Conservation (phyloP, 2,329 filamentous ascomycete genomes). For the Colletotrichum spinosum region DNA sequence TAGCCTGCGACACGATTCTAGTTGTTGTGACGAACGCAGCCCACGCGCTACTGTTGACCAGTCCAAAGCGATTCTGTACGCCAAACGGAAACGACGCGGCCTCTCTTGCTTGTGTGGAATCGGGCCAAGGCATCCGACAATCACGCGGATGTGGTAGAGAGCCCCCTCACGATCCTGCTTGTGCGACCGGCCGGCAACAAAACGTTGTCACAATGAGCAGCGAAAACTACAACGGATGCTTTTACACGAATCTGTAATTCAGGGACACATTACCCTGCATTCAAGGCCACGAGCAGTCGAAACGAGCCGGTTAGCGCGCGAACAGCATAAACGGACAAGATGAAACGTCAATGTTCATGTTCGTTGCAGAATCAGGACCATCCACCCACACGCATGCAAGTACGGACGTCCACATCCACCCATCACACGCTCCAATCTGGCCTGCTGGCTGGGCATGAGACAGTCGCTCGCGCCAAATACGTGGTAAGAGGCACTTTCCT, state of each 20-base stretch:
- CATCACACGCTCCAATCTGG: constrained; percentile 14
- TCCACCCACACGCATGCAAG: constrained; percentile 28
- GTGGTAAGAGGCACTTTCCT: constrained; percentile 27
- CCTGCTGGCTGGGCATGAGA: constrained; percentile 27
- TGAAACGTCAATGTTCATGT: constrained; percentile 36
- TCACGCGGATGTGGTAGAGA: constrained; percentile 5
- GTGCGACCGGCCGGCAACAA: constrained; percentile 15
- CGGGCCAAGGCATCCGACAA: constrained; percentile 14
- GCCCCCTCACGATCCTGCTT: constrained; percentile 22
- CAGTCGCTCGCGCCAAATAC: constrained; percentile 29
- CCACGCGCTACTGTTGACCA: neutral
- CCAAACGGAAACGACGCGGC: constrained; percentile 11
- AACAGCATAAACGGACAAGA: constrained; percentile 35
- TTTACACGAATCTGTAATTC: constrained; percentile 14
- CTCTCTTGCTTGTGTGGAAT: neutral
- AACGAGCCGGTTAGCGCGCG: constrained; percentile 17
- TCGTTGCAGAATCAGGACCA: constrained; percentile 39
- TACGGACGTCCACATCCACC: constrained; percentile 2
- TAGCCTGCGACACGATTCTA: constrained; percentile 5
- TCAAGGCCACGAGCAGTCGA: constrained; percentile 16
- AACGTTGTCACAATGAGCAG: neutral
- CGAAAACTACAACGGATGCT: constrained; percentile 16
- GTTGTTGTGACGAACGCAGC: constrained; percentile 32
- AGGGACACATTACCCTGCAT: constrained; percentile 6
- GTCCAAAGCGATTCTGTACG: neutral